Evolutionary conservation across 495 filamentous ascomycete species (phyloP), one percentile per base, ranked within the genome.

Genomic region (Platismatia glauca): DNA sequence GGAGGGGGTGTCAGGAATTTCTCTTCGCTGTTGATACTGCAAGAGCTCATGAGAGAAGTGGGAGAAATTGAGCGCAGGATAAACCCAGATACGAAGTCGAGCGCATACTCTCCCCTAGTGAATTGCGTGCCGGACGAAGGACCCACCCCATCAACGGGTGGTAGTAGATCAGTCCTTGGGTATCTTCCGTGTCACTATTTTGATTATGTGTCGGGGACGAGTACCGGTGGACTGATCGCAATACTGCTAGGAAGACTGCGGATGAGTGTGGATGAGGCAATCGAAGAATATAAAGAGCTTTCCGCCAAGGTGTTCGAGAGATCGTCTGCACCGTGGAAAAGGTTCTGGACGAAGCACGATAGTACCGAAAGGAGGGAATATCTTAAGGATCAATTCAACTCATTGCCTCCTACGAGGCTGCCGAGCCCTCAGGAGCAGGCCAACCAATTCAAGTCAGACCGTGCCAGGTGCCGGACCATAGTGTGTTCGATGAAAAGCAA

Each of bases 221-320:
- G 65, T 44, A 59, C 61, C 7, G 65, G 65, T n/a, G 65, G 66
- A 15, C 33, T 69, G 16, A 46, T 68, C 27, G 66, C 66, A 5
- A 69, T 69, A 27, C 60, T 69, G 67, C 58, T 68, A 11, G 58
- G 66, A n/a, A 62, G 67, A 39, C 48, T 69, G 43, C 48, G 66
- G 2, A 68, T 68, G 67, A 65, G 20, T 27, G 62, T 69, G 29
- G 66, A 66, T 31, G 74, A 81, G 64, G 78, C 72, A 44, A 70
- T 82, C 35, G 67, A 71, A 34, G 74, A 78, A 31, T 82, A 82
- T 62, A 61, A 69, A 27, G 56, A 72, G 33, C 73, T 82, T 39
- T 73, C 69, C 53, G 22, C 67, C 48, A 53, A 66, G 41, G 57
- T 57, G 9, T 59, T 64, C 64, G 52, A 33, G 5, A 55, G 41